Evolutionary conservation across 371 early-diverging fungal species (phyloP), one percentile per base, ranked within the genome.

Genomic region (Lichtheimia ramosa): DNA sequence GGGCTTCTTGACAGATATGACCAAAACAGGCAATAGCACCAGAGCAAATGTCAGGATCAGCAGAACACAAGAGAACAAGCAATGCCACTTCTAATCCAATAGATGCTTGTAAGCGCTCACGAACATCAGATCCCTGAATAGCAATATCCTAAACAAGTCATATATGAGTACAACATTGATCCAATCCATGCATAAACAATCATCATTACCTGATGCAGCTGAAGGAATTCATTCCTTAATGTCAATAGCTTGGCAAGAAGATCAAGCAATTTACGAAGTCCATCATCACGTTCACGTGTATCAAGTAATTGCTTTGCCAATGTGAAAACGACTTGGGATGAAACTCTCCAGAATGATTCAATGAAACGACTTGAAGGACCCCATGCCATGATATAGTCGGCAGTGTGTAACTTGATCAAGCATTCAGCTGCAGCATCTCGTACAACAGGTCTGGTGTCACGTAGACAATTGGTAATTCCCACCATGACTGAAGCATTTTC

Each of bases 71-170:
- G 8, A 91, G 65, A 5, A 93, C 87, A 13, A 93, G 66, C 8
- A 95, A 77, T 0, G 90, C 87, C 20, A 90, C 86, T 64, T 95
- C 95, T 40, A 93, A 62, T 2, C 87, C 86, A 40, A 90, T 86
- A 23, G 84, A 81, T 6, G 92, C 88, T 43, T 86, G 85, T 25
- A 89, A 64, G 41, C 92, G 68, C 55, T 92, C 92, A 18, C 83
- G 82, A 7, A 84, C 80, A 58, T 84, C 68, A 14, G 68, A 41
- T 3, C 68, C 68, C 34, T 60, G 67, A 70, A 87, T 71, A 10
- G 79, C 71, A 75, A 50, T 81, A 73, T 24, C 86, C 90, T 39
- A 75, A n/a, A 58, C 14, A 86, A 63, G n/a, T 86, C 75, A 46
- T 83, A 23, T 39, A 13, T 48, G 10, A 16, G n/a, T 54, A 50